Conservation (phyloP, 805 yeast genomes). For the Pachysolen tannophilus region DNA sequence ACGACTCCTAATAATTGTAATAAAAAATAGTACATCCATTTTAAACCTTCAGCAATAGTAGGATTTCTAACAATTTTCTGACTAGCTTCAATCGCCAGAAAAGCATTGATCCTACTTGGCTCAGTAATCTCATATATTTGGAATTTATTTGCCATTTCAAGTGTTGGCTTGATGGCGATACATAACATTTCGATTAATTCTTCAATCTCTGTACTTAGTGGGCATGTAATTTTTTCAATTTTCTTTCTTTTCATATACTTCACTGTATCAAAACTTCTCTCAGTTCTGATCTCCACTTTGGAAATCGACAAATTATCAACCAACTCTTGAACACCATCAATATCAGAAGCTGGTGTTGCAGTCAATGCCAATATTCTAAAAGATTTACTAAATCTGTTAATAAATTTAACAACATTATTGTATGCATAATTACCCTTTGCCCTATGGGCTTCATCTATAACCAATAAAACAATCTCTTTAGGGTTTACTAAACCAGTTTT, state of each 20-base stretch:
- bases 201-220: conserved; percentile 43
- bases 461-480: conserved; percentile 61
- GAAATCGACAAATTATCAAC: conserved; percentile 69
- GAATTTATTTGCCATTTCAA: conserved; percentile 55
- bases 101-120: conserved; percentile 62
- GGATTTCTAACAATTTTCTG: conserved; percentile 48
- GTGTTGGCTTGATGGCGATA: conserved; percentile 59
- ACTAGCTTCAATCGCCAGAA: conserved; percentile 62
- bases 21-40: conserved; percentile 63
- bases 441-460: conserved; percentile 94
- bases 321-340: conserved; percentile 83
- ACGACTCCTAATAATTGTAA: conserved; percentile 58
- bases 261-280: conserved; percentile 70
- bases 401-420: conserved; percentile 66
- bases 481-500: conserved; percentile 71
- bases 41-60: conserved; percentile 54
- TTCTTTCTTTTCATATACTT: conserved; percentile 67
- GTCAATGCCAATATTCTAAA: conserved; percentile 80
- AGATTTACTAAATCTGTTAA: conserved; percentile 54
- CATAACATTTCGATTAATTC: conserved; percentile 47
- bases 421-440: conserved; percentile 89
- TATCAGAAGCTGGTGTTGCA: conserved; percentile 90
- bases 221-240: conserved; percentile 52
- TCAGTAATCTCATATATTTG: conserved; percentile 59
- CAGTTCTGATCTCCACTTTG: conserved; percentile 78